phyloP scores from a whole-genome alignment of 352 stramenopile species.

The Pythium folliculosum region DNA sequence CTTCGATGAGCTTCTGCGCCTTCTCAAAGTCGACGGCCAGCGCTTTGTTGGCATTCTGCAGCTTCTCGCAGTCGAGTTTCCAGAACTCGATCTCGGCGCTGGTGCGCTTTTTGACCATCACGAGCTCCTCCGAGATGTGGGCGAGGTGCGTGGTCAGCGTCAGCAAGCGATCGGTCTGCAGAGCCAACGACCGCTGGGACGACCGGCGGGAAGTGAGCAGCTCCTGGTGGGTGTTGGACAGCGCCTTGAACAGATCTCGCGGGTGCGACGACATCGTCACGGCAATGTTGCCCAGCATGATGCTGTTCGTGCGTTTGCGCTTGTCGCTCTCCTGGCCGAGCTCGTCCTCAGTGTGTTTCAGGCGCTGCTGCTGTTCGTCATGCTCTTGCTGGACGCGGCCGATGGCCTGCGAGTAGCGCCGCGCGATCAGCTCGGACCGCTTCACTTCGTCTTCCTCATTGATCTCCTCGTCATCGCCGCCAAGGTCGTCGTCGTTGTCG shows the following conservation, averaged over 20 bases:
- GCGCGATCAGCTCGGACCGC: constrained; percentile 45
- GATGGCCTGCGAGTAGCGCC: constrained; percentile 58
- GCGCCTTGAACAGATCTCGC: constrained; percentile 63
- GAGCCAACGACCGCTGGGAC: constrained; percentile 48
- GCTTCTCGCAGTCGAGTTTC: constrained; percentile 69
- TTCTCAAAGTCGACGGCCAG: constrained; percentile 40
- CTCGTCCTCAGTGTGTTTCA: constrained; percentile 46
- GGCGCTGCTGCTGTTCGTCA: constrained; percentile 45
- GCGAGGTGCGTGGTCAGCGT: constrained; percentile 63
- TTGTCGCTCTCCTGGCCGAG: constrained; percentile 42
- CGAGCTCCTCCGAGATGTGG: constrained; percentile 69
- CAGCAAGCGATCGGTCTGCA: constrained; percentile 64
- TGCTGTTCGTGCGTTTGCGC: constrained; percentile 58
- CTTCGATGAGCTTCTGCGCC: constrained; percentile 34
- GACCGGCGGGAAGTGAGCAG: constrained; percentile 44
- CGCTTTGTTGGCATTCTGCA: constrained; percentile 52
- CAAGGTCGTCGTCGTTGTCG: not conserved
- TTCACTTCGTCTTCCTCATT: constrained; percentile 39
- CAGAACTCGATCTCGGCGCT: constrained; percentile 60
- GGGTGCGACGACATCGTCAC: constrained; percentile 60
- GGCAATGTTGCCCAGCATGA: constrained; percentile 49
- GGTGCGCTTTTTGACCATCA: constrained; percentile 66
- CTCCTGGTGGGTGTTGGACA: constrained; percentile 48
- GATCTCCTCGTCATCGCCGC: constrained; percentile 19
- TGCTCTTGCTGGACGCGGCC: constrained; percentile 53